phyloP scores from a whole-genome alignment of 768 basidiomycete species.

The Psilocybe sp. region DNA sequence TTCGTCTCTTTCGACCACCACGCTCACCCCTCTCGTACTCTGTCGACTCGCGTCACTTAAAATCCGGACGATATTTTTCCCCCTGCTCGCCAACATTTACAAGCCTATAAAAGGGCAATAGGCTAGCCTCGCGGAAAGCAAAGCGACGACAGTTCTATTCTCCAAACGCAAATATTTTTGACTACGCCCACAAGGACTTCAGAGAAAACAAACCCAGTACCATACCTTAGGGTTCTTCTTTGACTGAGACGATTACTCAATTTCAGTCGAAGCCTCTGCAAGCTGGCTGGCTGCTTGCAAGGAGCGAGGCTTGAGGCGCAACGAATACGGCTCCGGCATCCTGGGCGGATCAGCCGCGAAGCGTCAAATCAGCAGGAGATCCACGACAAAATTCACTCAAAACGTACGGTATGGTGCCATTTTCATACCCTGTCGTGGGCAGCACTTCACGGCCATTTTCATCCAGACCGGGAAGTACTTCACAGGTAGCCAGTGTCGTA shows the following conservation, averaged over 20 bases:
- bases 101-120: too few relatives aligned
- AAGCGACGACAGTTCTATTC: too few relatives aligned
- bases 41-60: too few relatives aligned
- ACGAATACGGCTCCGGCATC: conserved; percentile 11
- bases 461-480: conserved; percentile 29
- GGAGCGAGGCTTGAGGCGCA: conserved; percentile 15
- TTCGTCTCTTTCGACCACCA: too few relatives aligned
- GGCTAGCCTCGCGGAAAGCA: too few relatives aligned
- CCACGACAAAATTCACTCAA: not conserved
- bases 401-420: conserved; percentile 19
- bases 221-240: too few relatives aligned
- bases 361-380: not conserved
- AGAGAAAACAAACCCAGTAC: too few relatives aligned
- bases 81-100: too few relatives aligned
- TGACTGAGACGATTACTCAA: not conserved
- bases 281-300: conserved; percentile 14
- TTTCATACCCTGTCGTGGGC: conserved; percentile 15
- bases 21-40: too few relatives aligned
- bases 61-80: too few relatives aligned
- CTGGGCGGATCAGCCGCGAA: not conserved
- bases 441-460: conserved; percentile 22
- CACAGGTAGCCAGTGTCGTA: conserved; percentile 31
- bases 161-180: too few relatives aligned
- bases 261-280: conserved; percentile 4
- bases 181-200: too few relatives aligned